These are phyloP conservation scores for Coemansia sp. DNA, from an alignment of 192 early-diverging fungal species.

Conservation along the genomic window DNA sequence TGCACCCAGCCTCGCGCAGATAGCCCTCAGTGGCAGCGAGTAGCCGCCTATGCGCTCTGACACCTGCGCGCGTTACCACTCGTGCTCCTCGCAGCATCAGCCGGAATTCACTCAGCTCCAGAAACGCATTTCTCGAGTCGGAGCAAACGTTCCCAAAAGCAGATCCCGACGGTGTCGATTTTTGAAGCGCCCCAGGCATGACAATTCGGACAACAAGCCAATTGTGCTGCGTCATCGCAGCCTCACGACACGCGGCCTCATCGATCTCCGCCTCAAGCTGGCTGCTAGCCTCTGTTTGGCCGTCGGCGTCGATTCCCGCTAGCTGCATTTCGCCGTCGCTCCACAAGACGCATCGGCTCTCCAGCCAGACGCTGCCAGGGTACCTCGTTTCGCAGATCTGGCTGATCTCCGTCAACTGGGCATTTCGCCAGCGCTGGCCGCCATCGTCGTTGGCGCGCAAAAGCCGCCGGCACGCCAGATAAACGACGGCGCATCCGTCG, in stretches of 20 bases:
- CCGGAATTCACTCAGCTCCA: slow-evolving; percentile 28
- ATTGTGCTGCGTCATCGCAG: slow-evolving; percentile 11
- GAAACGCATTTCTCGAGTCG: neutral
- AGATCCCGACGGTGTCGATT: neutral
- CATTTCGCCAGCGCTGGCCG: neutral
- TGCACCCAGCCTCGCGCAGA: slow-evolving; percentile 20
- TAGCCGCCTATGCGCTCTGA: neutral
- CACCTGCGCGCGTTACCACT: slow-evolving; percentile 22
- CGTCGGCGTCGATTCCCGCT: neutral
- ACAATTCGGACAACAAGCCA: slow-evolving; percentile 29
- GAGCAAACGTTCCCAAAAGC: neutral
- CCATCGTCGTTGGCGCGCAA: neutral
- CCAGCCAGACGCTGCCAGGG: slow-evolving; percentile 4
- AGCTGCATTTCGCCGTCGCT: neutral
- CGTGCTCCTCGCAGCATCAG: slow-evolving; percentile 38
- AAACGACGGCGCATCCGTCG: neutral
- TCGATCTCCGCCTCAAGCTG: slow-evolving; percentile 5
- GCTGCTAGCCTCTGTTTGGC: neutral
- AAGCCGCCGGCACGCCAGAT: slow-evolving; percentile 1
- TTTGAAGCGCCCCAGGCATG: slow-evolving; percentile 11
- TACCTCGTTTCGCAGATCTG: slow-evolving; percentile 14
- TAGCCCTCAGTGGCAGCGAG: slow-evolving; percentile 21
- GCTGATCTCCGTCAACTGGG: slow-evolving; percentile 7
- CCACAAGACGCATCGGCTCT: slow-evolving; percentile 16
- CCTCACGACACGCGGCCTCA: slow-evolving; percentile 1